These are phyloP conservation scores for Colletotrichum musae DNA, from an alignment of 2,329 filamentous ascomycete species.

Conservation along the genomic window DNA sequence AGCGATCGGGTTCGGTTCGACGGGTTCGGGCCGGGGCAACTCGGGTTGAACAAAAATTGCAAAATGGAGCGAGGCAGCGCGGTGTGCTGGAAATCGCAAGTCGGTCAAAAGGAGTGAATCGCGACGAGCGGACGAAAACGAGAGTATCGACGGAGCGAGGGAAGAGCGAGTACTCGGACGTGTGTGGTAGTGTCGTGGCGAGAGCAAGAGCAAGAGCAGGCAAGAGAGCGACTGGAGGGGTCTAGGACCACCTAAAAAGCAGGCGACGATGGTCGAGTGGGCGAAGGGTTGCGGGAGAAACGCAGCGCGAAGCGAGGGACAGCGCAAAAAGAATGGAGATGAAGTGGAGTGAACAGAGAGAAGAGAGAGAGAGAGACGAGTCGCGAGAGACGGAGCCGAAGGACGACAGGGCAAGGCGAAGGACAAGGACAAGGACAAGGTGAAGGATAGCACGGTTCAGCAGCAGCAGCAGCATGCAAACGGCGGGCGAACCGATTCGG, in stretches of 20 bases:
- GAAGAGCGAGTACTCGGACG: constrained; percentile 29
- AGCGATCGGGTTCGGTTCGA: constrained; percentile 16
- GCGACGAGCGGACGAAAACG: constrained; percentile 30
- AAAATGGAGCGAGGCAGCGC: not conserved
- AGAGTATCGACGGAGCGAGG: constrained; percentile 26
- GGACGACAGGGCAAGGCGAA: constrained; percentile 3
- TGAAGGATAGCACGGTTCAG: constrained; percentile 29
- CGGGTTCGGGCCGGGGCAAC: constrained; percentile 6
- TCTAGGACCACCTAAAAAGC: constrained; percentile 35
- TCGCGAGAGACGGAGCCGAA: constrained; percentile 27
- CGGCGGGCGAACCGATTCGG: constrained; percentile 33
- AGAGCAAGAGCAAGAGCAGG: constrained; percentile 18
- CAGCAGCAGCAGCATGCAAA: not conserved
- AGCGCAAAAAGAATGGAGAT: constrained; percentile 39
- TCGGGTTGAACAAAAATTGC: not conserved
- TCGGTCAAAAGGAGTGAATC: constrained; percentile 33
- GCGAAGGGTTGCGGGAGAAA: constrained; percentile 30
- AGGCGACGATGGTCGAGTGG: constrained; percentile 25
- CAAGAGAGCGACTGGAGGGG: constrained; percentile 39
- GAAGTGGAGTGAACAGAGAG: constrained; percentile 18
- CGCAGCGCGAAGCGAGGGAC: constrained; percentile 33
- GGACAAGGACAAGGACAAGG: not conserved
- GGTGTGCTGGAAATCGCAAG: not conserved
- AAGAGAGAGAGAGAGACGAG: constrained; percentile 23
- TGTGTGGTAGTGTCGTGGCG: constrained; percentile 17